A percentile compares a stretch with the other conserved stretches of the same genome.
These are phyloP conservation scores for Ganoderma multipileum DNA, from an alignment of 1,284 basidiomycete species.

Conservation along the genomic window DNA sequence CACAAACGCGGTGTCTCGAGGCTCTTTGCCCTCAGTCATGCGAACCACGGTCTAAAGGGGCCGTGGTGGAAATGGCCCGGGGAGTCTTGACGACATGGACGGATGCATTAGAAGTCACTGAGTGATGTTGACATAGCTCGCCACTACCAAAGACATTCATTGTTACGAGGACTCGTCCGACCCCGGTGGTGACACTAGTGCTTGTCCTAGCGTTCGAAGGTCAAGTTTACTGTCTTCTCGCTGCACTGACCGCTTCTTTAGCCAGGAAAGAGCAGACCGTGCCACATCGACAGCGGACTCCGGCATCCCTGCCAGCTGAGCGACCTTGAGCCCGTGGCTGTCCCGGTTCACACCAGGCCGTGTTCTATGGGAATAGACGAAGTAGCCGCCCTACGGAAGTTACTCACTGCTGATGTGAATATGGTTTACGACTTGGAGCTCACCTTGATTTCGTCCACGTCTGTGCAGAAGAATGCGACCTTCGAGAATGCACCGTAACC, in stretches of 20 bases:
- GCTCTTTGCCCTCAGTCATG: neutral
- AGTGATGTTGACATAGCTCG: neutral
- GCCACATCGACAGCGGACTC: constrained; percentile 66
- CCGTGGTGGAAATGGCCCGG: neutral
- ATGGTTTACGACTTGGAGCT: constrained; percentile 34
- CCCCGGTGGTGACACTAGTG: constrained; percentile 25
- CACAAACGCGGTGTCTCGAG: too few species aligned
- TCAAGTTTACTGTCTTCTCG: constrained; percentile 29
- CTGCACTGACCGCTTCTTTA: constrained; percentile 39
- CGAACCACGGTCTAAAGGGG: neutral
- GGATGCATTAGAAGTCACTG: neutral
- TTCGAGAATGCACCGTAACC: constrained; percentile 58
- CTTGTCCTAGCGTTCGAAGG: constrained; percentile 42
- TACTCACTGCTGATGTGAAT: neutral
- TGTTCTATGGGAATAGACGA: constrained; percentile 86
- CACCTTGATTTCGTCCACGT: constrained; percentile 80
- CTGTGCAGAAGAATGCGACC: constrained; percentile 89
- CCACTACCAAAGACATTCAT: neutral
- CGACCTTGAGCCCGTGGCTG: constrained; percentile 94
- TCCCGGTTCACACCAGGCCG: constrained; percentile 87
- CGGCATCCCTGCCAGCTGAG: constrained; percentile 89
- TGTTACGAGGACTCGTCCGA: neutral
- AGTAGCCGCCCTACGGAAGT: constrained; percentile 65
- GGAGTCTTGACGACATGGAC: neutral
- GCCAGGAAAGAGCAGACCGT: constrained; percentile 50